Conservation (phyloP, 2,329 filamentous ascomycete genomes). For the Colletotrichum camelliae region DNA sequence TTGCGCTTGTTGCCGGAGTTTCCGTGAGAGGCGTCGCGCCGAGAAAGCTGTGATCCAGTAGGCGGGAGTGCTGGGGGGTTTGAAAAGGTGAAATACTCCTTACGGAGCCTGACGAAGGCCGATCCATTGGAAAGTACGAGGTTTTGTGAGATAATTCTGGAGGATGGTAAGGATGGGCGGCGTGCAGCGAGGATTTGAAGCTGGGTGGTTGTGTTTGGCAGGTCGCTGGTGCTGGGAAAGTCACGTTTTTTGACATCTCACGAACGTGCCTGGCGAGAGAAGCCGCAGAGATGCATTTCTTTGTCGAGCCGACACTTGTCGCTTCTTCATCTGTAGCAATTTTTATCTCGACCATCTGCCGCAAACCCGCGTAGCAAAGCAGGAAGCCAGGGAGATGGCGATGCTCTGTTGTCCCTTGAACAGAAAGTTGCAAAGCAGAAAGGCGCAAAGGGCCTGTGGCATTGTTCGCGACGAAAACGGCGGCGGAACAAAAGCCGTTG, state of each 20-base stretch:
- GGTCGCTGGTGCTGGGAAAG: not conserved
- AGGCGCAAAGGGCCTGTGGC: not conserved
- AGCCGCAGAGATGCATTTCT: not conserved
- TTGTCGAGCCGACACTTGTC: constrained; percentile 7
- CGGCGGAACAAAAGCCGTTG: constrained; percentile 9
- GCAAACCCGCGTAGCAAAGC: not conserved
- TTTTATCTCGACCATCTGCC: not conserved
- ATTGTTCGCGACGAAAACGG: constrained; percentile 11
- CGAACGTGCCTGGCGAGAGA: not conserved
- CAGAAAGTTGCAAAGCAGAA: not conserved
- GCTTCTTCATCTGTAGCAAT: constrained; percentile 10
- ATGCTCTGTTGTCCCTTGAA: not conserved
- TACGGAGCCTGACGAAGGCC: not conserved
- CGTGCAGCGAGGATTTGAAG: not conserved
- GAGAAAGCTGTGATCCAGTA: not conserved
- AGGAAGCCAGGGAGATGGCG: not conserved
- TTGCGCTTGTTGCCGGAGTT: constrained; percentile 15
- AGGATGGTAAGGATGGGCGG: not conserved
- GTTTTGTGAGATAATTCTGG: not conserved
- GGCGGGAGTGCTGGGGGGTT: not conserved
- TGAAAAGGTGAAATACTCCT: not conserved
- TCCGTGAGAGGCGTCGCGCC: constrained; percentile 13
- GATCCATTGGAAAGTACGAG: not conserved
- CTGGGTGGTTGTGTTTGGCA: not conserved
- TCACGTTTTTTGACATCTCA: constrained; percentile 15